Evolutionary conservation across 2,329 filamentous ascomycete genomes (phyloP).

Genomic region (Aureobasidium sp.): DNA sequence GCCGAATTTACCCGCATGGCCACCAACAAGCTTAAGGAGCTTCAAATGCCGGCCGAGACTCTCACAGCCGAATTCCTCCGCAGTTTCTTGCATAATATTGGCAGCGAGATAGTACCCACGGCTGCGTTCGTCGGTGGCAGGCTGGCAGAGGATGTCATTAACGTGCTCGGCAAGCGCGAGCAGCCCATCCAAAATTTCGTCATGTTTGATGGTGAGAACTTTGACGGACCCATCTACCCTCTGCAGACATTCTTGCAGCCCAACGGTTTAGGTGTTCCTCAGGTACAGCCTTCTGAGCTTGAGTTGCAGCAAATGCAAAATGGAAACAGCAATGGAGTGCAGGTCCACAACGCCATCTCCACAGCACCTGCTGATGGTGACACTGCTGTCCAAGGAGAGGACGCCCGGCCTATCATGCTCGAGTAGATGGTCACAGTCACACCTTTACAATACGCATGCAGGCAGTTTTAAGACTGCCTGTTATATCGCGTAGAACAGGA

Average conservation of each 20-base stretch:
- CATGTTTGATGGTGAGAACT: conserved; percentile 78
- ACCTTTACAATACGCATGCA: neutral
- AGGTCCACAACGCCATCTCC: neutral
- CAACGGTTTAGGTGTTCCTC: neutral
- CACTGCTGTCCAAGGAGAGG: neutral
- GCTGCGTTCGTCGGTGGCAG: conserved; percentile 84
- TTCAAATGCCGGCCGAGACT: conserved; percentile 39
- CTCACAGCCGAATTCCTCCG: conserved; percentile 59
- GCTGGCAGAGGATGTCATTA: conserved; percentile 94
- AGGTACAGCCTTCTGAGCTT: conserved; percentile 1
- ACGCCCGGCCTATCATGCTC: neutral
- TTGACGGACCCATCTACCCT: conserved; percentile 67
- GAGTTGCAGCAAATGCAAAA: conserved; percentile 8
- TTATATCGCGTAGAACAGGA: neutral
- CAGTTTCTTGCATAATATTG: conserved; percentile 79
- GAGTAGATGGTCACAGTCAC: neutral
- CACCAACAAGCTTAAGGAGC: conserved; percentile 68
- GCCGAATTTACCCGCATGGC: conserved; percentile 70
- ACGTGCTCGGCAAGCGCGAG: conserved; percentile 82
- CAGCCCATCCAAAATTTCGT: conserved; percentile 95
- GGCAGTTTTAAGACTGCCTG: neutral
- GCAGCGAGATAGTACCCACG: conserved; percentile 76
- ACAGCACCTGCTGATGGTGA: neutral
- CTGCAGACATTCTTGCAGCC: conserved; percentile 18
- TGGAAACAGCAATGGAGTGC: neutral